Evolutionary conservation across 768 basidiomycete species (phyloP).

Genomic region (Obba rivulosa): DNA sequence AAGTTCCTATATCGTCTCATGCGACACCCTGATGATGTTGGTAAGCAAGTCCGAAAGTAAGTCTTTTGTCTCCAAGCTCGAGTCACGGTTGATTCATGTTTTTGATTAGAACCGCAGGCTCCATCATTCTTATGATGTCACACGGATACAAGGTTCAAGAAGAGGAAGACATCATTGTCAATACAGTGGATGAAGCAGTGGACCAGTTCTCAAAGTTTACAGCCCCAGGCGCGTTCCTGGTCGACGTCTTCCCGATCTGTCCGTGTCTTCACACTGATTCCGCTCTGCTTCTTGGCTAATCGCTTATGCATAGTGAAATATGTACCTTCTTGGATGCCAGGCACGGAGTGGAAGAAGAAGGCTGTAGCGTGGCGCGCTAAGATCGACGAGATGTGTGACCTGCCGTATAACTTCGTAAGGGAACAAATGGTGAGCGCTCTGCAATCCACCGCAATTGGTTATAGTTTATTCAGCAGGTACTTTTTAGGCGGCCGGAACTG

Average conservation of each 20-base stretch:
- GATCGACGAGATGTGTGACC: slow-evolving; percentile 22
- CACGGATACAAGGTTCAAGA: slow-evolving; percentile 23
- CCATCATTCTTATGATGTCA: slow-evolving; percentile 24
- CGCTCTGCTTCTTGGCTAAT: too few relatives aligned
- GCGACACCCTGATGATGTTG: slow-evolving; percentile 17
- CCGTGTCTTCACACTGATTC: neutral
- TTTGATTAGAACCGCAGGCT: slow-evolving; percentile 16
- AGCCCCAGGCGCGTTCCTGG: slow-evolving; percentile 25
- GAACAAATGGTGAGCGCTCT: slow-evolving; percentile 28
- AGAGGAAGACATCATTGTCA: slow-evolving; percentile 32
- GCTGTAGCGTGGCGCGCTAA: slow-evolving; percentile 13
- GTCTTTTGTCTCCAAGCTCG: neutral
- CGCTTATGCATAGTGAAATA: slow-evolving; percentile 30
- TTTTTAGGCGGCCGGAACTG: slow-evolving; percentile 52
- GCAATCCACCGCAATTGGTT: neutral
- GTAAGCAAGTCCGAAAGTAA: slow-evolving; percentile 27
- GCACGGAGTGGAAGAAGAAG: slow-evolving; percentile 29
- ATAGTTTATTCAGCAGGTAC: too few relatives aligned
- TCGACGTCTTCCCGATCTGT: slow-evolving; percentile 27
- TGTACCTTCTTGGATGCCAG: slow-evolving; percentile 36
- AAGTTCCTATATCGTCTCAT: slow-evolving; percentile 26
- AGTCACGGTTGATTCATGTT: too few relatives aligned
- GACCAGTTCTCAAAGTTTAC: slow-evolving; percentile 19
- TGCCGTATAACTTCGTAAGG: slow-evolving; percentile 28
- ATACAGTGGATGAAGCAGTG: slow-evolving; percentile 27